A percentile compares a stretch with the other conserved stretches of the same genome.
These are phyloP conservation scores for Podaxis sp. DNA, from an alignment of 768 basidiomycete genomes.

Conservation along the genomic window DNA sequence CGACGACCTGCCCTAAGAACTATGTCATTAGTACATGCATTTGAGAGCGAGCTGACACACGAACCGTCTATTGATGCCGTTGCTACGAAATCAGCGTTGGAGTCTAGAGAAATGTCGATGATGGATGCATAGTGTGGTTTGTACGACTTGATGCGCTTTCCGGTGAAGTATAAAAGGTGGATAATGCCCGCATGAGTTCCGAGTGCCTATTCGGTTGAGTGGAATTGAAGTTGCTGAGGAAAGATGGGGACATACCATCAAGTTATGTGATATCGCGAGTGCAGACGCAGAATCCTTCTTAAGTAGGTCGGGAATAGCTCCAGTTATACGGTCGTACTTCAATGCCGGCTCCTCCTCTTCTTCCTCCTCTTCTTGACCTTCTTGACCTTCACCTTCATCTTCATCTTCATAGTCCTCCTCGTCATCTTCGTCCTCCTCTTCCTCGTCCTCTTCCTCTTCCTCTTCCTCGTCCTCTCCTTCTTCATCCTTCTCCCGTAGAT, in stretches of 20 bases:
- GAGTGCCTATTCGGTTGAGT: slow-evolving; percentile 52
- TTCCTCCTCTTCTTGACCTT: slow-evolving; percentile 54
- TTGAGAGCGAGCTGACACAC: slow-evolving; percentile 16
- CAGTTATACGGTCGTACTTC: slow-evolving; percentile 84
- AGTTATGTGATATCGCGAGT: slow-evolving; percentile 66
- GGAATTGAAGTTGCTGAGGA: neutral
- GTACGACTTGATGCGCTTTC: slow-evolving; percentile 82
- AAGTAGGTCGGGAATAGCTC: slow-evolving; percentile 68
- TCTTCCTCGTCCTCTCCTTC: neutral
- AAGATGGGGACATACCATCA: slow-evolving; percentile 44
- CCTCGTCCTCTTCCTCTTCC: slow-evolving; percentile 20
- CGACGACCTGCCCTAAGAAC: slow-evolving; percentile 78
- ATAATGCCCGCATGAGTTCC: slow-evolving; percentile 94
- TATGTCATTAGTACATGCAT: slow-evolving; percentile 15
- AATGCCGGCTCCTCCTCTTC: slow-evolving; percentile 90
- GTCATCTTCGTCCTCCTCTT: slow-evolving; percentile 21
- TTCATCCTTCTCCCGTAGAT: neutral
- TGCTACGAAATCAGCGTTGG: slow-evolving; percentile 82
- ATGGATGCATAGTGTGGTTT: slow-evolving; percentile 88
- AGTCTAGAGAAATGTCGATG: slow-evolving; percentile 80
- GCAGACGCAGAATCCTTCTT: slow-evolving; percentile 89
- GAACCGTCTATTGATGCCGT: slow-evolving; percentile 93
- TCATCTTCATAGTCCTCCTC: slow-evolving; percentile 18
- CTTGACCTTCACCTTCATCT: slow-evolving; percentile 38
- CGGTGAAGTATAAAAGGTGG: slow-evolving; percentile 75